These are phyloP conservation scores for Lotus japonicus DNA, from an alignment of 306 rosid species.

Conservation along the genomic window DNA sequence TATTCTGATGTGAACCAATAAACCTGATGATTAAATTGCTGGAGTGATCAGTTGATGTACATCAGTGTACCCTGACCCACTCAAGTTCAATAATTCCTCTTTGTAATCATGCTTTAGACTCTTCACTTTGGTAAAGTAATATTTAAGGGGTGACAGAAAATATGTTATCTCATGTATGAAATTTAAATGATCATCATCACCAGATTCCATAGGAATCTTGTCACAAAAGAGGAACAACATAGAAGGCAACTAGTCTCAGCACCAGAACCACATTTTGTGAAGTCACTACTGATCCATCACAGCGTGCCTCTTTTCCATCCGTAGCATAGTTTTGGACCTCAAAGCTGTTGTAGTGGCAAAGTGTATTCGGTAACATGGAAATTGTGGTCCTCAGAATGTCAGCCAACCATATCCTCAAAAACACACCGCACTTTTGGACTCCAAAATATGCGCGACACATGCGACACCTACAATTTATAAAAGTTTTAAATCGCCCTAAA, in stretches of 20 bases:
- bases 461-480: no score
- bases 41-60: background rate
- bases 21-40: background rate
- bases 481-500: no score
- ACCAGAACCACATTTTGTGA: slow-evolving; percentile 28
- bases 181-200: background rate
- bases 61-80: slow-evolving; percentile 15
- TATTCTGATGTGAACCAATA: background rate
- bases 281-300: slow-evolving; percentile 10
- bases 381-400: slow-evolving; percentile 36
- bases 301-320: slow-evolving; percentile 1
- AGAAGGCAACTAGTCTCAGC: background rate
- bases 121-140: slow-evolving; percentile 16
- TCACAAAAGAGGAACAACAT: slow-evolving; percentile 6
- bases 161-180: slow-evolving; percentile 8
- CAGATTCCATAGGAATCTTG: slow-evolving; percentile 1
- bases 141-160: background rate
- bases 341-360: slow-evolving; percentile 22
- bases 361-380: slow-evolving; percentile 1
- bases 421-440: no score
- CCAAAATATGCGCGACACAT: no score
- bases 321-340: slow-evolving; percentile 20
- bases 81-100: background rate
- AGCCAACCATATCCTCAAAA: no score
- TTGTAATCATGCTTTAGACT: slow-evolving; percentile 24